Evolutionary conservation across 208 protist species (phyloP).

Genomic region (Crithidia bombi): DNA sequence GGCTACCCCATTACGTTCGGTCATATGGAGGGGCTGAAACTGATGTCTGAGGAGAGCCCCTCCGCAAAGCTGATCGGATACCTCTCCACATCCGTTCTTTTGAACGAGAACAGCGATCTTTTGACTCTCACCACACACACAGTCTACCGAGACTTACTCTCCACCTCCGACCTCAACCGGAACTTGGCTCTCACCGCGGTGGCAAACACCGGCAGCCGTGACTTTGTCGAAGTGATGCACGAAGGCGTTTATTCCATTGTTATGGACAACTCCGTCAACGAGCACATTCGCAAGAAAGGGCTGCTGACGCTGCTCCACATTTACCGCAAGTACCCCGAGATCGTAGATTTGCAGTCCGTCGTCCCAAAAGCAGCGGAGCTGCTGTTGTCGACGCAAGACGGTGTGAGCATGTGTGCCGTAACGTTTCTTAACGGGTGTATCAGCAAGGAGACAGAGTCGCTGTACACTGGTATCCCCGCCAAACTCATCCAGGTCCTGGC

Average conservation of each 20-base stretch:
- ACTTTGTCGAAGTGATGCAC: constrained; percentile 98
- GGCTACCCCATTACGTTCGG: constrained; percentile 99
- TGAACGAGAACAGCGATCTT: constrained; percentile 98
- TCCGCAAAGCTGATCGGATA: constrained; percentile 99
- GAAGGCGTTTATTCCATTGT: constrained; percentile 95
- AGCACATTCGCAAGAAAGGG: constrained; percentile 98
- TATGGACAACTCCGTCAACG: constrained; percentile 62
- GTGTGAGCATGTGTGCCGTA: constrained; percentile 93
- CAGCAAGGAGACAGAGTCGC: constrained; percentile 63
- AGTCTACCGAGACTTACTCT: constrained; percentile 96
- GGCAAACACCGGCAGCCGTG: constrained; percentile 97
- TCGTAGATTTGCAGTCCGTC: constrained; percentile 68
- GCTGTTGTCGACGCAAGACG: constrained; percentile 87
- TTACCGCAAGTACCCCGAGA: constrained; percentile 94
- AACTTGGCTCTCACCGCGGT: constrained; percentile 97
- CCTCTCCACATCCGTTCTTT: constrained; percentile 94
- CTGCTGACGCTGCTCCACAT: constrained; percentile 97
- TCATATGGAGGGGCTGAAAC: constrained; percentile 98
- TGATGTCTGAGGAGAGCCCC: constrained; percentile 95
- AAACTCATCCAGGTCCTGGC: constrained; percentile 86
- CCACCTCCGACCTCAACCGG: constrained; percentile 89
- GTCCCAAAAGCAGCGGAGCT: constrained; percentile 86
- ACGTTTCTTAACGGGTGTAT: constrained; percentile 93
- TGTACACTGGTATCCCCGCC: constrained; percentile 57
- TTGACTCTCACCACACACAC: constrained; percentile 98